A percentile compares a stretch with the other conserved stretches of the same genome.
These are phyloP conservation scores for Tremella mesenterica DNA, from an alignment of 768 basidiomycete genomes.

Conservation along the genomic window DNA sequence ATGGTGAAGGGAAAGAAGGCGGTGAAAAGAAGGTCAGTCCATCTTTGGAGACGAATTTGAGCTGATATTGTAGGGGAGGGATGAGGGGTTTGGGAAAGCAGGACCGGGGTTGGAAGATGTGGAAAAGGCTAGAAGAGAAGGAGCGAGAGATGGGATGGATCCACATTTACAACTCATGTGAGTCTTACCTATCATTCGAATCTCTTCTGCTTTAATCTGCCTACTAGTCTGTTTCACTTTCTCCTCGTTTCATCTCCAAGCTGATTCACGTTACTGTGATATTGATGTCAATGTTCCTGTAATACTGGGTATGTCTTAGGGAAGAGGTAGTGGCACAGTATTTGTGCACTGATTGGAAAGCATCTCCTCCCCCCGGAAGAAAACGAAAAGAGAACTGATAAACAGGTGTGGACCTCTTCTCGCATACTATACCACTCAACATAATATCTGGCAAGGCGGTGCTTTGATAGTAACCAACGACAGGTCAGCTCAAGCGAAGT, in stretches of 20 bases:
- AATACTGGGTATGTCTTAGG: too few species aligned
- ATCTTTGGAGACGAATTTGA: not conserved
- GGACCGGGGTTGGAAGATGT: constrained; percentile 33
- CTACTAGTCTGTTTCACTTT: not conserved
- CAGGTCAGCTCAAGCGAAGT: constrained; percentile 3
- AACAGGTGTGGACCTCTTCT: constrained; percentile 70
- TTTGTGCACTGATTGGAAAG: not conserved
- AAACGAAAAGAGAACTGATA: not conserved
- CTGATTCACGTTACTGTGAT: too few species aligned
- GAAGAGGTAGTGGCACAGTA: not conserved
- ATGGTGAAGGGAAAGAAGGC: too few species aligned
- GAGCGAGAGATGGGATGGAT: constrained; percentile 52
- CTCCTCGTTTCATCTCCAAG: not conserved
- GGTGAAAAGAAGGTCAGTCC: not conserved
- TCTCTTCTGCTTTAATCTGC: too few species aligned
- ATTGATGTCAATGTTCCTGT: too few species aligned
- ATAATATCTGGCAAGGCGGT: constrained; percentile 76
- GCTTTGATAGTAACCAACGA: constrained; percentile 61
- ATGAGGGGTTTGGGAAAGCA: constrained; percentile 18
- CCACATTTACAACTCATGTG: constrained; percentile 72
- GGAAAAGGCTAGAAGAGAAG: constrained; percentile 25
- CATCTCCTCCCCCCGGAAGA: not conserved
- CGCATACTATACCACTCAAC: constrained; percentile 78
- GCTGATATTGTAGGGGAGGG: constrained; percentile 1
- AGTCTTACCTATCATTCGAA: constrained; percentile 12